A percentile compares a stretch with the other conserved stretches of the same genome.
These are phyloP conservation scores for Argentina anserina DNA, from an alignment of 306 rosid species.

Conservation along the genomic window DNA sequence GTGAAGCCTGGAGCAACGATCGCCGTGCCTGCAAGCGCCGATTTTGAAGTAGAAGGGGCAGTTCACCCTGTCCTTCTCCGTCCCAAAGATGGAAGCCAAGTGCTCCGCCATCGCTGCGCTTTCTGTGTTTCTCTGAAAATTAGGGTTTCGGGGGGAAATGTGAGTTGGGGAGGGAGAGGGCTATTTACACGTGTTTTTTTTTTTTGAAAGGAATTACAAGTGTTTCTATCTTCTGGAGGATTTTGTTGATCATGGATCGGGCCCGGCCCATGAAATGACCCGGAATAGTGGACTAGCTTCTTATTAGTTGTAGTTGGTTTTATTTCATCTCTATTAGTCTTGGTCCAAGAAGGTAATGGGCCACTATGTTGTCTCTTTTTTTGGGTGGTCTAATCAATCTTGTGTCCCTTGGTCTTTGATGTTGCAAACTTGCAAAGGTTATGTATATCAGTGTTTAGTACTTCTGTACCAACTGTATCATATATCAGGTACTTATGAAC, in stretches of 20 bases:
- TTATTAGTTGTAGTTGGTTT: background rate
- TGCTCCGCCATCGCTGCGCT: slow-evolving; percentile 55
- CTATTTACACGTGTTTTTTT: background rate
- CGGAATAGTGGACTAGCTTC: background rate
- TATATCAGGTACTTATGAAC: too few species aligned
- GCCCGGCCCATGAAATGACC: background rate
- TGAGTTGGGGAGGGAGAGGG: background rate
- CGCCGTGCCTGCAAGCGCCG: slow-evolving; percentile 79
- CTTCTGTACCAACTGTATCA: too few species aligned
- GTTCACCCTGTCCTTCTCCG: slow-evolving; percentile 73
- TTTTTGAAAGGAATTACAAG: too few species aligned
- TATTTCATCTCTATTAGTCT: too few species aligned
- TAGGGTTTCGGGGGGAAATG: background rate
- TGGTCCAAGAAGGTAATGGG: background rate
- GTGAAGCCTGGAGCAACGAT: slow-evolving; percentile 64
- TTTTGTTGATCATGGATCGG: background rate
- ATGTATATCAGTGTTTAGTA: too few species aligned
- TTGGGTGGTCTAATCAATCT: too few species aligned
- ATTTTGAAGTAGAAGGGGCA: slow-evolving; percentile 80
- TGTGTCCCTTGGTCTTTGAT: background rate
- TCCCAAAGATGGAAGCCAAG: slow-evolving; percentile 68
- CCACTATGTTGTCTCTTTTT: too few species aligned
- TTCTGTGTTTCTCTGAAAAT: background rate
- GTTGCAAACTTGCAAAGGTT: background rate
- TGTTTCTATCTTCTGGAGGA: background rate